Evolutionary conservation across 1,284 basidiomycete species (phyloP).

Genomic region (Cutaneotrichosporon curvatum): DNA sequence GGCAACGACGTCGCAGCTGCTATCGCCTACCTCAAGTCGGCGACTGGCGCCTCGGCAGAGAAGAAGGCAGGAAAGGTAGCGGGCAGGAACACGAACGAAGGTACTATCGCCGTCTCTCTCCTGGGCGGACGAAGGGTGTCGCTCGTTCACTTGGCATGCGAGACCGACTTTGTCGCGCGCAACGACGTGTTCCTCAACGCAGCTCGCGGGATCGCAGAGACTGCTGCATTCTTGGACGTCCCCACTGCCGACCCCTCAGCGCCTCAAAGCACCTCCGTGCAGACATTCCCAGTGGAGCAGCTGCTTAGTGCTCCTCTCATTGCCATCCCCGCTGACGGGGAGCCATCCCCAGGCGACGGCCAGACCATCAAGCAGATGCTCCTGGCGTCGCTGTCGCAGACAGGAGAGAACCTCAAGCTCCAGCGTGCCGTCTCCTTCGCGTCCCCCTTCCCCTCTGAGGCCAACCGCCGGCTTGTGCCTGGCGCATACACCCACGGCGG

Average conservation of each 20-base stretch:
- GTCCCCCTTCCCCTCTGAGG: slow-evolving; percentile 52
- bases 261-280: slow-evolving; percentile 29
- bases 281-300: slow-evolving; percentile 50
- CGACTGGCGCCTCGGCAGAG: slow-evolving; percentile 52
- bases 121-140: slow-evolving; percentile 64
- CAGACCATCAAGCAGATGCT: slow-evolving; percentile 67
- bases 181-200: slow-evolving; percentile 76
- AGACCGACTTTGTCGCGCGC: slow-evolving; percentile 91
- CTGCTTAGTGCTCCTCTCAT: slow-evolving; percentile 64
- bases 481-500: slow-evolving; percentile 73
- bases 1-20: slow-evolving; percentile 70
- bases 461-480: slow-evolving; percentile 55
- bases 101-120: slow-evolving; percentile 67
- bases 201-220: slow-evolving; percentile 74
- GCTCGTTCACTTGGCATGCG: slow-evolving; percentile 90
- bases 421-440: slow-evolving; percentile 65
- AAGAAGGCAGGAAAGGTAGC: slow-evolving; percentile 67
- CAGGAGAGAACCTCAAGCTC: slow-evolving; percentile 83
- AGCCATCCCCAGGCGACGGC: slow-evolving; percentile 21
- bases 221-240: slow-evolving; percentile 70
- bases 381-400: slow-evolving; percentile 68
- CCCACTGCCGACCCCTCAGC: slow-evolving; percentile 21
- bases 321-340: slow-evolving; percentile 43
- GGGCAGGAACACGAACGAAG: slow-evolving; percentile 65
- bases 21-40: slow-evolving; percentile 73